These are phyloP conservation scores for Sarocladium kiliense DNA, from an alignment of 2,329 filamentous ascomycete species.

Conservation along the genomic window DNA sequence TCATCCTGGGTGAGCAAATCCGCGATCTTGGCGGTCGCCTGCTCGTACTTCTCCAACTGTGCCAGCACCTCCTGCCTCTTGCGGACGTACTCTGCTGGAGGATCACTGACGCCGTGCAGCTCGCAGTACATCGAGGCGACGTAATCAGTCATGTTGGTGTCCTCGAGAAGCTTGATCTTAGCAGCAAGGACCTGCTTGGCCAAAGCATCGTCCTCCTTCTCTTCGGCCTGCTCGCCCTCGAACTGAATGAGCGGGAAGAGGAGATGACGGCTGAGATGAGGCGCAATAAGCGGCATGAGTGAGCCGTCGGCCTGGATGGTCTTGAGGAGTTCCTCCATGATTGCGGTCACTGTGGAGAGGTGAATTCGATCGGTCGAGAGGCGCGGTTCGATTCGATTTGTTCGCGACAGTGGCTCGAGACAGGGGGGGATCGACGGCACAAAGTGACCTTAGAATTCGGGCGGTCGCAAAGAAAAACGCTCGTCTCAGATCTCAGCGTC, in stretches of 20 bases:
- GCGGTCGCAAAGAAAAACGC: constrained; percentile 8
- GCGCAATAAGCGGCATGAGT: constrained; percentile 84
- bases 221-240: constrained; percentile 74
- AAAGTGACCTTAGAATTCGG: not conserved
- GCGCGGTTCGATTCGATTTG: not conserved
- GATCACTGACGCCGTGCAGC: constrained; percentile 71
- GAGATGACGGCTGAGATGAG: constrained; percentile 89
- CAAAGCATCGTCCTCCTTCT: constrained; percentile 55
- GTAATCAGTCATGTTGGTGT: constrained; percentile 99
- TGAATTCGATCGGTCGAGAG: constrained; percentile 4
- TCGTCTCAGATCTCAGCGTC: not conserved
- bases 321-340: constrained; percentile 37
- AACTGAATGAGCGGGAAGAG: constrained; percentile 97
- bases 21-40: constrained; percentile 83
- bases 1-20: constrained; percentile 82
- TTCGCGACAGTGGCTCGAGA: not conserved
- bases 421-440: not conserved
- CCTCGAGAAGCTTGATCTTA: constrained; percentile 90
- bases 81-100: constrained; percentile 79
- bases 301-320: constrained; percentile 62
- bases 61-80: constrained; percentile 86
- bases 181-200: constrained; percentile 70
- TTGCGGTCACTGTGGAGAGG: constrained; percentile 16
- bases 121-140: constrained; percentile 88
- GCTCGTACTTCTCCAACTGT: constrained; percentile 75